Percentiles rank a stretch among this genome's conserved stretches.
Evolutionary conservation across 768 basidiomycete genomes (phyloP).

Genomic region (Clavulina sp.): DNA sequence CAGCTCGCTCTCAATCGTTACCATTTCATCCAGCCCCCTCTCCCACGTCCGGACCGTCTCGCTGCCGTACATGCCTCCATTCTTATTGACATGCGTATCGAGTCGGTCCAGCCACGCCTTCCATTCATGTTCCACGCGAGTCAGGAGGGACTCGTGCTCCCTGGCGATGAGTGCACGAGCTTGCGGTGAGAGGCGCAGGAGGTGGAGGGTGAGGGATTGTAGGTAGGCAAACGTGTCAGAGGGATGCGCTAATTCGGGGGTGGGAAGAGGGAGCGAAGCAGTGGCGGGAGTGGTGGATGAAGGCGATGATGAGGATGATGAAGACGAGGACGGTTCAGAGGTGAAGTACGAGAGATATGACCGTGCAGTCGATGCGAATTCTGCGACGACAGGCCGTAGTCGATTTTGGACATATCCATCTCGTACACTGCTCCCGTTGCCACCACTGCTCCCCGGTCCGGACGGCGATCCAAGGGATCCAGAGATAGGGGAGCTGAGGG

Average conservation of each 20-base stretch:
- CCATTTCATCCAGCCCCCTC: conserved; percentile 46
- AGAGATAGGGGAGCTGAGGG: not conserved
- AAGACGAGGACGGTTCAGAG: conserved; percentile 19
- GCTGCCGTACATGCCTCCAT: conserved; percentile 64
- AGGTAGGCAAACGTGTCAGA: conserved; percentile 60
- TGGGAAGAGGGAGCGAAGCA: conserved; percentile 28
- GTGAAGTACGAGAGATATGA: conserved; percentile 81
- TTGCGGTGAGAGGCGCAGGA: conserved; percentile 49
- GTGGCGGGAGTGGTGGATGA: conserved; percentile 14
- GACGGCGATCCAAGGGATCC: not conserved
- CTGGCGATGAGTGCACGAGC: conserved; percentile 19
- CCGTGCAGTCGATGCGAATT: conserved; percentile 59
- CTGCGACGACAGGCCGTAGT: conserved; percentile 53
- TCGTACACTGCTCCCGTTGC: conserved; percentile 32
- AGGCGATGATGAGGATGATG: conserved; percentile 13
- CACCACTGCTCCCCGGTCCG: conserved; percentile 16
- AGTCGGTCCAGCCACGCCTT: conserved; percentile 55
- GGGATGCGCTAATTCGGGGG: conserved; percentile 42
- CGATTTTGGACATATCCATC: conserved; percentile 64
- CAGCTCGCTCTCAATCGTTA: conserved; percentile 29
- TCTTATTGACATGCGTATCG: conserved; percentile 48
- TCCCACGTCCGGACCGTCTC: conserved; percentile 58
- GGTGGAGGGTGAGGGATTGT: conserved; percentile 45
- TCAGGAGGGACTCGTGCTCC: conserved; percentile 41
- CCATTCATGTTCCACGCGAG: conserved; percentile 60